Evolutionary conservation across 2,329 filamentous ascomycete genomes (phyloP).

Genomic region (Fusarium multiceps): DNA sequence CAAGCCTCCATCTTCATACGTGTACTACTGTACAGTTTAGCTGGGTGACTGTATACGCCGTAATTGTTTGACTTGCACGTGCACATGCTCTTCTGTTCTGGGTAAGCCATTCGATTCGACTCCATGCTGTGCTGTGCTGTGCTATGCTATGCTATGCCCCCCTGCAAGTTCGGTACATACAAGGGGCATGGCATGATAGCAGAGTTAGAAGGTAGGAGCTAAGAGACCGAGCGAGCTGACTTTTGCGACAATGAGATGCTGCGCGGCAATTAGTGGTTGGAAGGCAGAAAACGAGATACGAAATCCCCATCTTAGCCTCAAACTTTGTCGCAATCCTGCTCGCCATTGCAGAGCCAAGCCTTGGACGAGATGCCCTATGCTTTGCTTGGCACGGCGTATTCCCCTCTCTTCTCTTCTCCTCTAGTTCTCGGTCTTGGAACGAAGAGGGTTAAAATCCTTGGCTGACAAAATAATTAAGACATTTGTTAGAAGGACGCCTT

Average conservation of each 20-base stretch:
- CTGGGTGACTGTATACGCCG: constrained; percentile 12
- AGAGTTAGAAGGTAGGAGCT: no score
- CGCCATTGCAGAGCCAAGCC: constrained; percentile 19
- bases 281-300: constrained; percentile 42
- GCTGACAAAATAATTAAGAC: constrained; percentile 34
- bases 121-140: background rate
- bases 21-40: background rate
- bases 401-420: background rate
- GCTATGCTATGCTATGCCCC: background rate
- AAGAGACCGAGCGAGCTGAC: background rate
- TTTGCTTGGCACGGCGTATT: constrained; percentile 8
- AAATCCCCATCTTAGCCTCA: constrained; percentile 30
- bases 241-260: background rate
- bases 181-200: background rate
- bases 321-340: constrained; percentile 25
- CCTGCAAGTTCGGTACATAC: background rate
- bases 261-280: background rate
- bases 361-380: constrained; percentile 1
- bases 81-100: background rate
- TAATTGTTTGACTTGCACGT: background rate
- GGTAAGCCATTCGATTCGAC: constrained; percentile 1
- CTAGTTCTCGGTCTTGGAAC: constrained; percentile 1
- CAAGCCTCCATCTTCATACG: constrained; percentile 2
- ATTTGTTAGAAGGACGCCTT: constrained; percentile 28
- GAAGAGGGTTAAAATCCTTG: constrained; percentile 18